Evolutionary conservation across 176 grass and related monocot genomes (phyloP), one percentile per base, ranked within the genome.

Genomic region (Elaeis guineensis): DNA sequence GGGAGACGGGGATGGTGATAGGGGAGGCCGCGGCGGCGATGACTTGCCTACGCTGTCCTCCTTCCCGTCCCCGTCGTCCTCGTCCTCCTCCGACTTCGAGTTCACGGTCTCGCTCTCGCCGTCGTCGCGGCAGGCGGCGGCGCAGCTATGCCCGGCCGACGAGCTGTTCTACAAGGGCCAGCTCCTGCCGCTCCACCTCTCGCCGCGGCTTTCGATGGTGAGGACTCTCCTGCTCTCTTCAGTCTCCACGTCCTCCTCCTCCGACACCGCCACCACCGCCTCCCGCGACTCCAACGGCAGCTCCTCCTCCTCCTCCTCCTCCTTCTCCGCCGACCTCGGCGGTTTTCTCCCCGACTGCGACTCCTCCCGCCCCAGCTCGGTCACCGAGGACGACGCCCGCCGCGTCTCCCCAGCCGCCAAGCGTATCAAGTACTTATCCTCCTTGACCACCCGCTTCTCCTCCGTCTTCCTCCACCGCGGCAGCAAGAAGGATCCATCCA

Each of bases 151-250:
- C 74, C 93, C 93, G 0, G 93, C 93, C 9, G 93, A 92, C 79
- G 93, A 98, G 66, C 87, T 98, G 8, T 98, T 98, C 76, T 98
- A 98, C 73, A 92, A 92, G 69, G 93, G 93, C 3, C 93, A 98
- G 69, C 93, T 92, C 21, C 87, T 98, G 53, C 93, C 93, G 30
- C 84, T 98, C 78, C 93, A 98, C 63, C 84, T 92, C 52, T 83
- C 93, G 28, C 81, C 93, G 25, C 87, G 93, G 55, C 91, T 98
- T 55, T 92, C 87, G 72, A 89, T 98, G 93, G 93, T 98, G 62
- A 87, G 93, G 52, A 83, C 87, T 58, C 82, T 98, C 59, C 87
- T 98, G 73, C 81, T 92, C 48, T 57, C 84, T 1, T 92, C 93
- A 29, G 64, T 84, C 58, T 90, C 90, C 50, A 75, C 86, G n/a